Conservation (phyloP, 306 rosid species). For the Ormosia emarginata region DNA sequence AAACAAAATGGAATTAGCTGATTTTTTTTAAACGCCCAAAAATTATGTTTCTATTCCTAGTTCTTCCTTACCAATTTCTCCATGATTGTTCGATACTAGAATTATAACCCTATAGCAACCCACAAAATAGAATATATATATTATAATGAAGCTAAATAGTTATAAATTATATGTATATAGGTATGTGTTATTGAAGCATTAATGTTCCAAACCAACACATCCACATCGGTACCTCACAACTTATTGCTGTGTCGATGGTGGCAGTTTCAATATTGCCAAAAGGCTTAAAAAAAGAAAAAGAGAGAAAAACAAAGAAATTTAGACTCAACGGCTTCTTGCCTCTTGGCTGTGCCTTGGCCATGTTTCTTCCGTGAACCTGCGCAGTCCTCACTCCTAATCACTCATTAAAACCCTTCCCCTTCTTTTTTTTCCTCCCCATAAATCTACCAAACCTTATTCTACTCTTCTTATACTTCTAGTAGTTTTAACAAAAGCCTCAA, state of each 20-base stretch:
- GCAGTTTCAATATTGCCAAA: constrained; percentile 40
- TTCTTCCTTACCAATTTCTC: not conserved
- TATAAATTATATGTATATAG: not conserved
- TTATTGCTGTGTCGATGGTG: constrained; percentile 56
- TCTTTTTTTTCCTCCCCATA: not conserved
- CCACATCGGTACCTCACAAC: constrained; percentile 42
- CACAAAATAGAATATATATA: not conserved
- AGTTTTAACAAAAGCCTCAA: not conserved
- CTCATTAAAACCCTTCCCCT: not conserved
- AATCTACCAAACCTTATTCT: not conserved
- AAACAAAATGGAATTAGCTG: not conserved
- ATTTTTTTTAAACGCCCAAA: not conserved
- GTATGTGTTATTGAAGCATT: constrained; percentile 25
- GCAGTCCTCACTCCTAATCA: not conserved
- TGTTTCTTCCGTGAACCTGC: constrained; percentile 31
- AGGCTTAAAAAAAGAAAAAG: not conserved
- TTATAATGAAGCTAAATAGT: not conserved
- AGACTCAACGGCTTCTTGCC: not conserved
- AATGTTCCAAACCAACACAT: constrained; percentile 49
- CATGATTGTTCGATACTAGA: not conserved
- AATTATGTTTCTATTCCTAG: not conserved
- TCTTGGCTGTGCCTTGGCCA: not conserved
- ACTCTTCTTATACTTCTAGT: not conserved
- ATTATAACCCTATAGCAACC: not conserved
- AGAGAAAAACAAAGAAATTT: not conserved